phyloP scores from a whole-genome alignment of 306 rosid species.

The Vicia villosa region DNA sequence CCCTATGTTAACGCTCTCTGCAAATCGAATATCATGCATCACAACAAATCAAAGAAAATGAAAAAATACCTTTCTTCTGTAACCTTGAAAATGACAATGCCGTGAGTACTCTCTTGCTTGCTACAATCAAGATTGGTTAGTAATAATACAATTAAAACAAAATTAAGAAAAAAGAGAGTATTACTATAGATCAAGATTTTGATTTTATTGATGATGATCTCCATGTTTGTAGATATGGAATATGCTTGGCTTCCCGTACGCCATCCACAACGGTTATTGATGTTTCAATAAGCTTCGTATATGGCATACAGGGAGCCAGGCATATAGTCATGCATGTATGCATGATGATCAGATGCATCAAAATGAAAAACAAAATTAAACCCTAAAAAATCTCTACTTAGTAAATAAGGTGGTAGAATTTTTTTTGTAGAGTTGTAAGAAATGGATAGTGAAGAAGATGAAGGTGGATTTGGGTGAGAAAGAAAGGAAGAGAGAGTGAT shows the following conservation, averaged over 20 bases:
- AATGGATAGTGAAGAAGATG: constrained; percentile 2
- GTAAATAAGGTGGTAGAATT: too few relatives aligned
- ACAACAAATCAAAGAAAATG: constrained; percentile 12
- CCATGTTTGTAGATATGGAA: constrained; percentile 44
- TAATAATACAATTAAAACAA: neutral
- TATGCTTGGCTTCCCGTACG: constrained; percentile 75
- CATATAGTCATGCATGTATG: constrained; percentile 42
- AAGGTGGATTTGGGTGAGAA: constrained; percentile 16
- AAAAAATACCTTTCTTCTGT: constrained; percentile 47
- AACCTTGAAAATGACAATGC: constrained; percentile 55
- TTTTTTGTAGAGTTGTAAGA: too few relatives aligned
- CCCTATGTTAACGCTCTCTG: constrained; percentile 19
- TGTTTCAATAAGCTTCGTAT: constrained; percentile 42
- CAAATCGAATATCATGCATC: constrained; percentile 36
- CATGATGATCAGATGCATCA: constrained; percentile 25
- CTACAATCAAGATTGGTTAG: constrained; percentile 16
- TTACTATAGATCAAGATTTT: neutral
- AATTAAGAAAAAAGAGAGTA: too few relatives aligned
- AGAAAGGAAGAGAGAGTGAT: constrained; percentile 26
- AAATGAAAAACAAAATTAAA: neutral
- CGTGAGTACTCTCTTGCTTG: constrained; percentile 15
- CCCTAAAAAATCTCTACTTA: too few relatives aligned
- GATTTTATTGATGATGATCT: neutral
- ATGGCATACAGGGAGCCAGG: constrained; percentile 70
- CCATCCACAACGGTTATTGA: constrained; percentile 50